Evolutionary conservation across 768 basidiomycete species (phyloP).

Genomic region (Sporobolomyces roseus): DNA sequence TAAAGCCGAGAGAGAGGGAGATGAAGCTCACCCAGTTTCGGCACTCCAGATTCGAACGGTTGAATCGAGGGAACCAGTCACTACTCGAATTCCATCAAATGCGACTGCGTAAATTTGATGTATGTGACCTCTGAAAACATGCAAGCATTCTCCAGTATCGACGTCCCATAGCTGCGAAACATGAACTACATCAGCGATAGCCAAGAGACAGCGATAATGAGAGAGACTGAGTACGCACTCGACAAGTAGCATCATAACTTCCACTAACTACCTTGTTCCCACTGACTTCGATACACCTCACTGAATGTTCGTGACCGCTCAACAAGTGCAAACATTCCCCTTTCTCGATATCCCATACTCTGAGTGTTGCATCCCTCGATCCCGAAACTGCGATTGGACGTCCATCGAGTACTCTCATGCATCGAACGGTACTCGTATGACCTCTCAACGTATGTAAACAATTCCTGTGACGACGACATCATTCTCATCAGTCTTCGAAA

Average conservation of each 20-base stretch:
- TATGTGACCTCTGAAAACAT: slow-evolving; percentile 73
- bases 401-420: slow-evolving; percentile 78
- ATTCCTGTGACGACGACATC: slow-evolving; percentile 48
- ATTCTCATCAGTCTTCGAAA: too few species aligned
- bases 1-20: background rate
- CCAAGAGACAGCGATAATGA: too few species aligned
- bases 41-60: slow-evolving; percentile 88
- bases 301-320: slow-evolving; percentile 72
- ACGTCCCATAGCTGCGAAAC: slow-evolving; percentile 76
- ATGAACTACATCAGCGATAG: too few species aligned
- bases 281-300: slow-evolving; percentile 81
- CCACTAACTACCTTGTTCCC: slow-evolving; percentile 82
- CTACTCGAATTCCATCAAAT: slow-evolving; percentile 76
- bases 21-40: slow-evolving; percentile 63
- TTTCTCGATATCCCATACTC: slow-evolving; percentile 88
- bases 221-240: slow-evolving; percentile 62
- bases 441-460: slow-evolving; percentile 76
- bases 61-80: slow-evolving; percentile 87
- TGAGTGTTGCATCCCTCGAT: slow-evolving; percentile 75
- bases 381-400: slow-evolving; percentile 86
- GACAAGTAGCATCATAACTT: slow-evolving; percentile 83
- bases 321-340: slow-evolving; percentile 60
- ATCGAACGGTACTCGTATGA: slow-evolving; percentile 85
- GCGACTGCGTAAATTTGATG: slow-evolving; percentile 88
- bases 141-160: slow-evolving; percentile 81